These are phyloP conservation scores for Phytophthora palmivora DNA, from an alignment of 352 stramenopile genomes.

Conservation along the genomic window DNA sequence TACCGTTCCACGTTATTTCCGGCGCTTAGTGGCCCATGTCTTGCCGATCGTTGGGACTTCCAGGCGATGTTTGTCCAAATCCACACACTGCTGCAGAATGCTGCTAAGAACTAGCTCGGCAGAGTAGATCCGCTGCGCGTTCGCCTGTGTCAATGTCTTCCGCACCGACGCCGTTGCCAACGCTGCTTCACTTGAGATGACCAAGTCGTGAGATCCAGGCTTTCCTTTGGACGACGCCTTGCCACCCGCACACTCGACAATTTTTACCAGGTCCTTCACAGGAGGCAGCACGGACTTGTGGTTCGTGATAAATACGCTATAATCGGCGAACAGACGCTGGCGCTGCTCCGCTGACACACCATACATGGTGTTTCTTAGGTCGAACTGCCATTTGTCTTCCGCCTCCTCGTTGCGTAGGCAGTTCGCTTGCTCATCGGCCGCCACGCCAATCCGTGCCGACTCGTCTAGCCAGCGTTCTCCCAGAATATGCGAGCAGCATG, in stretches of 20 bases:
- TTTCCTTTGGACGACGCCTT: constrained; percentile 41
- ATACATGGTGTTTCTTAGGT: constrained; percentile 60
- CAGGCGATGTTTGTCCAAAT: constrained; percentile 44
- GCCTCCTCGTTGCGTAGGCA: constrained; percentile 49
- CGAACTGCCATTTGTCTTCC: constrained; percentile 61
- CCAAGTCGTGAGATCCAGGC: constrained; percentile 39
- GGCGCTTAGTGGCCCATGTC: constrained; percentile 32
- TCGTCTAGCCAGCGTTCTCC: constrained; percentile 56
- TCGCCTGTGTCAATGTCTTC: constrained; percentile 41
- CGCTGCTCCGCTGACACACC: constrained; percentile 29
- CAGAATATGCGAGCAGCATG: constrained; percentile 59
- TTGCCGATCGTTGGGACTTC: constrained; percentile 24
- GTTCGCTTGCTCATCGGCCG: constrained; percentile 46
- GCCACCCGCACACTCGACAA: constrained; percentile 58
- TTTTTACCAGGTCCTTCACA: constrained; percentile 55
- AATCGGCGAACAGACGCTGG: constrained; percentile 36
- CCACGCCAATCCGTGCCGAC: constrained; percentile 37
- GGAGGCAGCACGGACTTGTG: constrained; percentile 65
- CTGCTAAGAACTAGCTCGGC: constrained; percentile 55
- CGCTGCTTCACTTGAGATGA: constrained; percentile 53
- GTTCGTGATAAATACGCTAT: constrained; percentile 54
- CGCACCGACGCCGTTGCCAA: constrained; percentile 41
- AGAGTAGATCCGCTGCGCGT: constrained; percentile 45
- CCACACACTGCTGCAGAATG: constrained; percentile 51
- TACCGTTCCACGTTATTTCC: constrained; percentile 24